Conservation (phyloP, 139 green algal species). For the Ettlia oleoabundans region DNA sequence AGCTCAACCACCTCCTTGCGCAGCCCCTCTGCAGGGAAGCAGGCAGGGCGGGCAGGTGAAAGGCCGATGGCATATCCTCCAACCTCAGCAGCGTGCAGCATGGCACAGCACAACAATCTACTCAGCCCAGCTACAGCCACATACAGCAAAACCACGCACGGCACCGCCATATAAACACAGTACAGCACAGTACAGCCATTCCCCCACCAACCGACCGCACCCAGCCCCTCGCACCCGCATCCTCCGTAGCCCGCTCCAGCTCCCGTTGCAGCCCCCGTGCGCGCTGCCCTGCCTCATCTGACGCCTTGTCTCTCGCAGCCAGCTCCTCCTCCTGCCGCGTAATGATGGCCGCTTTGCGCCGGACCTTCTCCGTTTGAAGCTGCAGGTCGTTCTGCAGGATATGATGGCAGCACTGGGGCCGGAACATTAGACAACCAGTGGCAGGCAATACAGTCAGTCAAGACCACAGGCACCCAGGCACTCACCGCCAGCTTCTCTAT, state of each 20-base stretch:
- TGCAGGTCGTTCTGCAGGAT: conserved; percentile 68
- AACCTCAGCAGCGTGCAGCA: not conserved
- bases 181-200: not conserved
- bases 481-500: conserved; percentile 84
- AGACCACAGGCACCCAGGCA: not conserved
- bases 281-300: conserved; percentile 38
- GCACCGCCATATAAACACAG: no score
- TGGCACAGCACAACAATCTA: not conserved
- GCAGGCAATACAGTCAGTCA: no score
- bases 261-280: conserved; percentile 15
- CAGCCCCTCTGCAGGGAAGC: conserved; percentile 8
- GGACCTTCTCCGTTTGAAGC: conserved; percentile 72
- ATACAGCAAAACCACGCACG: no score
- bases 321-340: conserved; percentile 86
- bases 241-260: conserved; percentile 2
- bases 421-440: no score
- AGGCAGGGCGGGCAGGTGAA: no score
- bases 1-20: conserved; percentile 61
- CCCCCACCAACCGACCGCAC: not conserved
- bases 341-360: conserved; percentile 79
- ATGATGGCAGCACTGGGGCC: no score
- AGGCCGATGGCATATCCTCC: not conserved
- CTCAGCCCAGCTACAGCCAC: no score
- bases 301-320: conserved; percentile 51
- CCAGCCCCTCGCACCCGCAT: conserved; percentile 15